These are phyloP conservation scores for Lineolata rhizophorae DNA, from an alignment of 495 filamentous ascomycete genomes.

Conservation along the genomic window DNA sequence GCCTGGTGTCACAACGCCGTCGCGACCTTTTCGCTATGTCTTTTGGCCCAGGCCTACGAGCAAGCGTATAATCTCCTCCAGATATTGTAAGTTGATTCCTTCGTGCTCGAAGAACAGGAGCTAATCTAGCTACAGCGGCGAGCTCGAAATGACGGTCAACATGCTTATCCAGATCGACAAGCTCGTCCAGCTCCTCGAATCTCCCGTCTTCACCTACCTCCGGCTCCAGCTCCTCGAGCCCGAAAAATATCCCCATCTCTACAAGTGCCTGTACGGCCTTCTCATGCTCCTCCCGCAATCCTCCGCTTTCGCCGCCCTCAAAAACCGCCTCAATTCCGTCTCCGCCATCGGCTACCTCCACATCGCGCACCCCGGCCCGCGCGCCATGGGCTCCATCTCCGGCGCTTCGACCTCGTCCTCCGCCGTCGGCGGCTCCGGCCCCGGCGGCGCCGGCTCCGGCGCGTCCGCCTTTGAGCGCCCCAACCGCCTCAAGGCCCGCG, in stretches of 20 bases:
- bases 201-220: slow-evolving; percentile 92
- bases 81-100: slow-evolving; percentile 48
- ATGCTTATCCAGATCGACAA: slow-evolving; percentile 99
- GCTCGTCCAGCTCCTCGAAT: slow-evolving; percentile 90
- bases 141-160: slow-evolving; percentile 96
- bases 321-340: slow-evolving; percentile 91
- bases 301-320: slow-evolving; percentile 87
- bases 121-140: slow-evolving; percentile 35
- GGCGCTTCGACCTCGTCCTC: slow-evolving; percentile 6
- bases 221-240: slow-evolving; percentile 95
- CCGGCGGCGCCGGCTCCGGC: slow-evolving; percentile 14
- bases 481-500: slow-evolving; percentile 60
- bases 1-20: slow-evolving; percentile 99
- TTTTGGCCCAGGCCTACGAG: slow-evolving; percentile 95
- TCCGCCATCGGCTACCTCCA: slow-evolving; percentile 93
- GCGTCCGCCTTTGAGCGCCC: slow-evolving; percentile 43
- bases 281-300: slow-evolving; percentile 97
- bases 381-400: slow-evolving; percentile 14
- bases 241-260: slow-evolving; percentile 84
- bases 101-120: not conserved
- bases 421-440: slow-evolving; percentile 1
- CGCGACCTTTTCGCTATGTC: slow-evolving; percentile 85
- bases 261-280: slow-evolving; percentile 95
- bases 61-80: slow-evolving; percentile 93
- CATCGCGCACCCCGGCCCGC: slow-evolving; percentile 27